A percentile compares a stretch with the other conserved stretches of the same genome.
Conservation (phyloP, 202 grass and related monocot genomes). For the Setaria viridis region DNA sequence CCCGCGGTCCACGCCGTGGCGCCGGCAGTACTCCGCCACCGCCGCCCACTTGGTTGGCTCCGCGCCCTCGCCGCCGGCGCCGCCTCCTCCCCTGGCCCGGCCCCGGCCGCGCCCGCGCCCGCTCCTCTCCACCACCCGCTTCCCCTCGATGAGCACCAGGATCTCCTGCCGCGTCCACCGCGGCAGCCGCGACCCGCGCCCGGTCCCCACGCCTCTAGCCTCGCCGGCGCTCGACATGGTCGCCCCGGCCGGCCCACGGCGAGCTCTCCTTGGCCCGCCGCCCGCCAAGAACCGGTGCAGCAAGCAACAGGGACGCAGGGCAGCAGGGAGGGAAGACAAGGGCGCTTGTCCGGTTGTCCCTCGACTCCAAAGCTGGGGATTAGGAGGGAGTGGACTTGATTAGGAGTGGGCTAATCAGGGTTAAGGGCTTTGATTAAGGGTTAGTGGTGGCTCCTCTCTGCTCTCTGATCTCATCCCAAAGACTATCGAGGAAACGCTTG, state of each 20-base stretch:
- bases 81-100: slow-evolving; percentile 7
- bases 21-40: slow-evolving; percentile 76
- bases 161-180: slow-evolving; percentile 97
- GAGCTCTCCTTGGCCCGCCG: background rate
- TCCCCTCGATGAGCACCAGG: slow-evolving; percentile 82
- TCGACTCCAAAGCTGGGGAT: slow-evolving; percentile 16
- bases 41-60: slow-evolving; percentile 89
- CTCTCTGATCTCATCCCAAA: background rate
- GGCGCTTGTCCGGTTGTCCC: background rate
- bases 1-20: slow-evolving; percentile 79
- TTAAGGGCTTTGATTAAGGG: background rate
- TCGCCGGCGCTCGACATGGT: slow-evolving; percentile 65
- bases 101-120: slow-evolving; percentile 43
- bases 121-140: slow-evolving; percentile 79
- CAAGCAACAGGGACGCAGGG: slow-evolving; percentile 38
- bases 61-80: background rate
- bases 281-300: background rate
- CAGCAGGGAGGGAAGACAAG: background rate
- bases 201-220: slow-evolving; percentile 20
- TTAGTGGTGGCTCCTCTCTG: slow-evolving; percentile 20
- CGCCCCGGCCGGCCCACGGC: background rate
- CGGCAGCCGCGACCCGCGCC: slow-evolving; percentile 62
- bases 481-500: background rate
- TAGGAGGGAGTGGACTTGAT: slow-evolving; percentile 31
- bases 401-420: slow-evolving; percentile 31